Conservation (phyloP, 2,329 filamentous ascomycete genomes). For the Pyrenochaeta sp. region DNA sequence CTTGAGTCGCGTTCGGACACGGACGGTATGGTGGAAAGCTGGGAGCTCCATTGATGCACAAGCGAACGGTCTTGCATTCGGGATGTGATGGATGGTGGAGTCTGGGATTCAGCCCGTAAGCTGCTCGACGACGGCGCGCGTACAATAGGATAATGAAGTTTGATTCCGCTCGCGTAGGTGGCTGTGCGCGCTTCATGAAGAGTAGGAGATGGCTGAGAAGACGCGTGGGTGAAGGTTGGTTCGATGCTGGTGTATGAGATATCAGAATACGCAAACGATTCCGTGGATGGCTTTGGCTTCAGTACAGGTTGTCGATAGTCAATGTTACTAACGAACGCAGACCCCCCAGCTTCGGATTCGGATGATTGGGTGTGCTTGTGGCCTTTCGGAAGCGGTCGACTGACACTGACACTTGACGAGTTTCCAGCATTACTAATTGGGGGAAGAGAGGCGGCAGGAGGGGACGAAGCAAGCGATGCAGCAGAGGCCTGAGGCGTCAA, state of each 20-base stretch:
- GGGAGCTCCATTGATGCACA: constrained; percentile 50
- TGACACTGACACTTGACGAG: constrained; percentile 37
- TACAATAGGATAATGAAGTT: constrained; percentile 46
- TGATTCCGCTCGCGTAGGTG: constrained; percentile 42
- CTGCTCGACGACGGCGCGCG: constrained; percentile 46
- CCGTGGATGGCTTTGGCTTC: constrained; percentile 36
- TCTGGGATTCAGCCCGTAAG: constrained; percentile 45
- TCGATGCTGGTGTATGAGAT: constrained; percentile 43
- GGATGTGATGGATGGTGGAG: constrained; percentile 42
- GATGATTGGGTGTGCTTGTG: constrained; percentile 36
- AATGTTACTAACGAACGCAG: constrained; percentile 42
- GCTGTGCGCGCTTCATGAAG: constrained; percentile 47
- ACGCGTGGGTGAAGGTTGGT: constrained; percentile 31
- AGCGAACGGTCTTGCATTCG: constrained; percentile 49
- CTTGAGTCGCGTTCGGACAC: constrained; percentile 47
- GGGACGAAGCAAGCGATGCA: constrained; percentile 44
- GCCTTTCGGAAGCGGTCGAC: constrained; percentile 28
- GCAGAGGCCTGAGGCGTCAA: constrained; percentile 46
- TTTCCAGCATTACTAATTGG: constrained; percentile 36
- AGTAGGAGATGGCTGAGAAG: constrained; percentile 37
- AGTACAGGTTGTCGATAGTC: constrained; percentile 37
- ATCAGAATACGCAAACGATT: constrained; percentile 48
- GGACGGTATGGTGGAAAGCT: constrained; percentile 49
- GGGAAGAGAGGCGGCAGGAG: constrained; percentile 31
- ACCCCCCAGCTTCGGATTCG: constrained; percentile 38